Evolutionary conservation across 2,329 filamentous ascomycete genomes (phyloP).

Genomic region (Microcera coccophila): DNA sequence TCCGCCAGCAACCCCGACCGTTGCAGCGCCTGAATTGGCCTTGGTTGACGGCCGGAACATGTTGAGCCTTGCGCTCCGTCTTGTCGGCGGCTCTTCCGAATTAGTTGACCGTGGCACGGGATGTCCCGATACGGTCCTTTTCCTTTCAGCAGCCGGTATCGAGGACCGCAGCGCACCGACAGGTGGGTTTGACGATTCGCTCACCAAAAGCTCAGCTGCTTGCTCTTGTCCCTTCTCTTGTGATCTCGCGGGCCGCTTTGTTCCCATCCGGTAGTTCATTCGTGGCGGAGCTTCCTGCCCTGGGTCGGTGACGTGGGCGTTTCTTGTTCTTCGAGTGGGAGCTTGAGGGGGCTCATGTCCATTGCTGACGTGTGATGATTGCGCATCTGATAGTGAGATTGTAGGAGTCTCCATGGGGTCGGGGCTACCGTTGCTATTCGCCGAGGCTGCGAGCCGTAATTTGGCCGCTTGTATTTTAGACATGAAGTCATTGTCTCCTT

Average conservation of each 20-base stretch:
- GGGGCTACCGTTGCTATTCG: constrained; percentile 36
- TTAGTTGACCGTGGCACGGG: constrained; percentile 51
- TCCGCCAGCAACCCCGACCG: constrained; percentile 54
- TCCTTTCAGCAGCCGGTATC: constrained; percentile 61
- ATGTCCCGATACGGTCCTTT: constrained; percentile 89
- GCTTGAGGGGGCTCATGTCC: constrained; percentile 49
- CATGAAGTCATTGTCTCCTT: constrained; percentile 53
- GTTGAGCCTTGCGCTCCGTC: constrained; percentile 68
- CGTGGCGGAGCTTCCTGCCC: constrained; percentile 59
- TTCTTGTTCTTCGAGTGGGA: constrained; percentile 51
- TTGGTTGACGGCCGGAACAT: constrained; percentile 68
- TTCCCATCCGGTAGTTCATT: constrained; percentile 55
- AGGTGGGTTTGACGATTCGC: constrained; percentile 39
- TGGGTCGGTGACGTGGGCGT: constrained; percentile 49
- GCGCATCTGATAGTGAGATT: constrained; percentile 21
- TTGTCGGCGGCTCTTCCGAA: constrained; percentile 55
- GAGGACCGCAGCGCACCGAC: constrained; percentile 37
- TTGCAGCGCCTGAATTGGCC: constrained; percentile 54
- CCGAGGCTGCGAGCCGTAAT: constrained; percentile 41
- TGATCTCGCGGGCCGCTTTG: constrained; percentile 39
- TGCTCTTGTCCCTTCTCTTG: constrained; percentile 36
- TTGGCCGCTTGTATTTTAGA: constrained; percentile 52
- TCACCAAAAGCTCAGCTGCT: constrained; percentile 36
- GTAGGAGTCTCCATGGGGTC: constrained; percentile 63
- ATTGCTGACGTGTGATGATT: constrained; percentile 21